Percentiles rank a stretch among this genome's conserved stretches.
Conservation (phyloP, 208 protist genomes). For the Crithidia sp. region DNA sequence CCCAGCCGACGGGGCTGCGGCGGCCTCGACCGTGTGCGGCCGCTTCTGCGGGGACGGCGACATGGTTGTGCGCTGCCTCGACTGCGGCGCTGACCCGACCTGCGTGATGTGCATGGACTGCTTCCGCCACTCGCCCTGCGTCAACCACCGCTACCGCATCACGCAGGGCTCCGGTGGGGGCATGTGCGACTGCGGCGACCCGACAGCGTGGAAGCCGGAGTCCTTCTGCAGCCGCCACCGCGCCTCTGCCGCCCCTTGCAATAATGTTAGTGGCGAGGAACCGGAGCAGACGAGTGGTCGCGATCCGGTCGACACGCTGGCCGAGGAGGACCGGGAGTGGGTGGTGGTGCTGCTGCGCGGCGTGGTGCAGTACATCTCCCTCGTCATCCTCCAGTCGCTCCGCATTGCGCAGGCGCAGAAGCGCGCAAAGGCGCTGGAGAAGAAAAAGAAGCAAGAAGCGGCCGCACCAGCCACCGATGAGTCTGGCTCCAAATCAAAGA, state of each 20-base stretch:
- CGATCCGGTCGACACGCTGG: slow-evolving; percentile 23
- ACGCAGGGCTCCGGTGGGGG: slow-evolving; percentile 66
- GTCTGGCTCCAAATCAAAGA: too few relatives aligned
- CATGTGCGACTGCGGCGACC: slow-evolving; percentile 95
- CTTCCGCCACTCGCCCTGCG: slow-evolving; percentile 86
- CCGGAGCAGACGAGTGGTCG: not conserved
- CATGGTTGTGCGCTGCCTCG: slow-evolving; percentile 84
- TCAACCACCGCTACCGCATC: slow-evolving; percentile 78
- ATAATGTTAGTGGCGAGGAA: not conserved
- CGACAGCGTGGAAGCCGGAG: slow-evolving; percentile 71
- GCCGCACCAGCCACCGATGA: not conserved
- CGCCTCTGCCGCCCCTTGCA: slow-evolving; percentile 15
- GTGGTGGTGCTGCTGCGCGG: slow-evolving; percentile 46
- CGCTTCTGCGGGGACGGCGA: slow-evolving; percentile 52
- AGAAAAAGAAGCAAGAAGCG: not conserved
- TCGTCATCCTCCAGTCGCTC: slow-evolving; percentile 38
- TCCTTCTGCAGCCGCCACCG: slow-evolving; percentile 73
- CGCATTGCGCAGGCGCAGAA: slow-evolving; percentile 9
- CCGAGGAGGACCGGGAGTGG: slow-evolving; percentile 45
- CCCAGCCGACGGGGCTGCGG: slow-evolving; percentile 8
- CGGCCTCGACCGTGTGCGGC: slow-evolving; percentile 58
- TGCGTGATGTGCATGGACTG: slow-evolving; percentile 93
- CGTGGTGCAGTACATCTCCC: slow-evolving; percentile 43
- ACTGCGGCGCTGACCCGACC: slow-evolving; percentile 84
- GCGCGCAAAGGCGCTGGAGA: slow-evolving; percentile 9